These are phyloP conservation scores for Beauveria rudraprayagi DNA, from an alignment of 2,329 filamentous ascomycete species.

Conservation along the genomic window DNA sequence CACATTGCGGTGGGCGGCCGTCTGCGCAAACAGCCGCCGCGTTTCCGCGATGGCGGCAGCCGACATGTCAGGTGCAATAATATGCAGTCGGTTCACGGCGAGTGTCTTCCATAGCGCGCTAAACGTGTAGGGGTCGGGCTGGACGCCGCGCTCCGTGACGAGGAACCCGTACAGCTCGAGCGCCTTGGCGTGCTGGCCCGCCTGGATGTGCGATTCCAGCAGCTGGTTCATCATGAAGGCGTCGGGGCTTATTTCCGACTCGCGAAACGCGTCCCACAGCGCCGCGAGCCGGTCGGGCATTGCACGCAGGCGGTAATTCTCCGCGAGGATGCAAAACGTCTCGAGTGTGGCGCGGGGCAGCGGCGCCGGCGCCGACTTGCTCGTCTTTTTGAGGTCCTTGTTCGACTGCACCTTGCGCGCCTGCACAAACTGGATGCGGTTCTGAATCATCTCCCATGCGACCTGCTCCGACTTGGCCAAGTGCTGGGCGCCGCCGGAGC, in stretches of 20 bases:
- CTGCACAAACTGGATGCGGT: constrained; percentile 56
- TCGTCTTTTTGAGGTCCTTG: neutral
- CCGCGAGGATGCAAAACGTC: constrained; percentile 67
- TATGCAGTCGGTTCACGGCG: constrained; percentile 39
- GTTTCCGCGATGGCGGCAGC: constrained; percentile 25
- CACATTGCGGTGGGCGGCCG: constrained; percentile 38
- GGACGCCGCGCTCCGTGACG: constrained; percentile 38
- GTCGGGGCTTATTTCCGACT: constrained; percentile 58
- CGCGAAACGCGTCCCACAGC: constrained; percentile 54
- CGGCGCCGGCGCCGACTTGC: constrained; percentile 12
- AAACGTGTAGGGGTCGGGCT: constrained; percentile 62
- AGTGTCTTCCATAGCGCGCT: constrained; percentile 57
- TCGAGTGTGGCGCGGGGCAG: constrained; percentile 60
- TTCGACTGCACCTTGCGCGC: constrained; percentile 25
- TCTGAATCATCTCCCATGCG: constrained; percentile 69
- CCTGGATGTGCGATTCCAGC: constrained; percentile 57
- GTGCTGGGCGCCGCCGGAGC: constrained; percentile 47
- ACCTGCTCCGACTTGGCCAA: constrained; percentile 57
- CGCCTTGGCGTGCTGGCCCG: constrained; percentile 46
- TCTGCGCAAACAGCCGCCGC: constrained; percentile 39
- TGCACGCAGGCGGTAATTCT: constrained; percentile 59
- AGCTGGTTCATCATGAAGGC: constrained; percentile 75
- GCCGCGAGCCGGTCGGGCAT: constrained; percentile 49
- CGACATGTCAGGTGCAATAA: constrained; percentile 23
- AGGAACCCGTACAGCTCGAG: constrained; percentile 48